A percentile compares a stretch with the other conserved stretches of the same genome.
These are phyloP conservation scores for Akanthomyces lecanii DNA, from an alignment of 2,329 filamentous ascomycete species.

Conservation along the genomic window DNA sequence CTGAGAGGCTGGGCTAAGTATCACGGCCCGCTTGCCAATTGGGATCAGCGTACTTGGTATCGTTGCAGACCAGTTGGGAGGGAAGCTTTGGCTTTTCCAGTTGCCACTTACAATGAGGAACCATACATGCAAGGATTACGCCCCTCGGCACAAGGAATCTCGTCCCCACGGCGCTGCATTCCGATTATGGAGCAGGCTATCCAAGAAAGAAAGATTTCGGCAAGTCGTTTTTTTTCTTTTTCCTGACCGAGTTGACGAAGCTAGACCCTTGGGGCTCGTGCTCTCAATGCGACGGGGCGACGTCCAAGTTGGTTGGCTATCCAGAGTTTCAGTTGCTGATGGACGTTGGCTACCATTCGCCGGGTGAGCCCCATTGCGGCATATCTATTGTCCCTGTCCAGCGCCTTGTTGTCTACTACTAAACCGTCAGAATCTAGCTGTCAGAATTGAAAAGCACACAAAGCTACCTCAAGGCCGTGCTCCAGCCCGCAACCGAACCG, in stretches of 20 bases:
- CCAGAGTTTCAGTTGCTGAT: neutral
- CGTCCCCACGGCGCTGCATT: neutral
- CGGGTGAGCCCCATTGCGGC: neutral
- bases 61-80: neutral
- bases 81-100: no score
- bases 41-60: neutral
- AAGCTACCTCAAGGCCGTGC: neutral
- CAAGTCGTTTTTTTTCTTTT: neutral
- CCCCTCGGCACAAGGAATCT: neutral
- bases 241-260: neutral
- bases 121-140: neutral
- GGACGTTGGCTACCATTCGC: neutral
- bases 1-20: neutral
- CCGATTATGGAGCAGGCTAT: neutral
- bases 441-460: no score
- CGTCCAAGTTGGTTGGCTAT: neutral
- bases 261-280: neutral
- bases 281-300: neutral
- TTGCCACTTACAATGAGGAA: neutral
- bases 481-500: neutral
- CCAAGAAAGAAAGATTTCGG: neutral
- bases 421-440: neutral
- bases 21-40: neutral
- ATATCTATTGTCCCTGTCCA: neutral
- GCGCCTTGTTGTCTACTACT: neutral